These are phyloP conservation scores for Cyclotella kingstonii DNA, from an alignment of 108 stramenopile genomes.

Conservation along the genomic window DNA sequence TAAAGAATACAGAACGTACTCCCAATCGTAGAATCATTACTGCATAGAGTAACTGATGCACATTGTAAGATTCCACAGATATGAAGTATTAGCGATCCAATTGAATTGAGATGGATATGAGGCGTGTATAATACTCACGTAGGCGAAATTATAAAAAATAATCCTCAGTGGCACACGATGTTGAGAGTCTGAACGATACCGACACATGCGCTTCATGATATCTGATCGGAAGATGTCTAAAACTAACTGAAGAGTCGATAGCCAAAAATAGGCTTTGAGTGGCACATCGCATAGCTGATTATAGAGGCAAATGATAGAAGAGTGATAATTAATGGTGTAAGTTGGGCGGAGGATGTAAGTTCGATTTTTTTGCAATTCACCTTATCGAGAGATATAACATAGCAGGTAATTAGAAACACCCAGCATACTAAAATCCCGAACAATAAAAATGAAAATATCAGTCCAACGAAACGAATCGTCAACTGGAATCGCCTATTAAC, in stretches of 20 bases:
- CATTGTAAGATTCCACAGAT: background rate
- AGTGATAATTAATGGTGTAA: background rate
- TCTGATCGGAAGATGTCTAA: slow-evolving; percentile 71
- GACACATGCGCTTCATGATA: slow-evolving; percentile 63
- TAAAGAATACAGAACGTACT: slow-evolving; percentile 46
- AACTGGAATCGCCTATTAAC: slow-evolving; percentile 66
- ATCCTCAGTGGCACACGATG: slow-evolving; percentile 44
- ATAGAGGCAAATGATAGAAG: background rate
- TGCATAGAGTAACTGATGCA: slow-evolving; percentile 48
- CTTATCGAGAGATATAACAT: slow-evolving; percentile 64
- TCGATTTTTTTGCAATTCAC: background rate
- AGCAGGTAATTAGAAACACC: slow-evolving; percentile 63
- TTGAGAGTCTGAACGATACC: slow-evolving; percentile 52
- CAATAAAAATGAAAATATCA: slow-evolving; percentile 57
- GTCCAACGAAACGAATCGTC: slow-evolving; percentile 53
- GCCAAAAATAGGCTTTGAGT: slow-evolving; percentile 67
- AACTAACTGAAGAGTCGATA: slow-evolving; percentile 64
- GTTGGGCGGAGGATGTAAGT: background rate
- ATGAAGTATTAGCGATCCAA: background rate
- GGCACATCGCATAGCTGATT: slow-evolving; percentile 61
- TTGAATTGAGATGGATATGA: background rate
- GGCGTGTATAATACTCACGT: slow-evolving; percentile 17
- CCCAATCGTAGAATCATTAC: slow-evolving; percentile 58
- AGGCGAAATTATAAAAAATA: slow-evolving; percentile 61
- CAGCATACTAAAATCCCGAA: slow-evolving; percentile 64